Conservation (phyloP, 768 basidiomycete genomes). For the Termitomyces bulborhizus region DNA sequence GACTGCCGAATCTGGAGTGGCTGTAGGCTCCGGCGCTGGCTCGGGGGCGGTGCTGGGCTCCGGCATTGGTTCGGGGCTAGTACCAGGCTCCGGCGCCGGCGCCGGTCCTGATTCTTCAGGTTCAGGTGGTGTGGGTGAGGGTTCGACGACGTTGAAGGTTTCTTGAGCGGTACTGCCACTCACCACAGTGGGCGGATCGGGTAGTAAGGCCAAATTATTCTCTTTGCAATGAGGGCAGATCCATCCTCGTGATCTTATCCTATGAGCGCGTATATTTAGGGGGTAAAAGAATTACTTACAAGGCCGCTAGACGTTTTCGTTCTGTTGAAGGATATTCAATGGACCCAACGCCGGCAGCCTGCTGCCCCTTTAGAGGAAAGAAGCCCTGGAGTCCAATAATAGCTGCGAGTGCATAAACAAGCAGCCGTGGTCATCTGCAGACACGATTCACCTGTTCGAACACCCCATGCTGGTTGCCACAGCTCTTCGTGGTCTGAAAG, state of each 20-base stretch:
- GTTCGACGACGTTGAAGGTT: not conserved
- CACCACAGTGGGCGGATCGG: constrained; percentile 43
- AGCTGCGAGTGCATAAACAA: constrained; percentile 35
- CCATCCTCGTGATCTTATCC: constrained; percentile 74
- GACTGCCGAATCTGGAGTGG: not conserved
- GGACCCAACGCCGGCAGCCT: constrained; percentile 83
- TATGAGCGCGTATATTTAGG: constrained; percentile 3
- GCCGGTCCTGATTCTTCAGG: not conserved
- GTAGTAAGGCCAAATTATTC: constrained; percentile 63
- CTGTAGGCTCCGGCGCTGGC: not conserved
- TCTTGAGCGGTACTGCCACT: not conserved
- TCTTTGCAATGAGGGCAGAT: constrained; percentile 67
- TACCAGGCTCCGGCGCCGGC: not conserved
- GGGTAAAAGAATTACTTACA: constrained; percentile 41
- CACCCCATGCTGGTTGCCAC: constrained; percentile 99
- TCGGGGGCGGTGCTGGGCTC: not conserved
- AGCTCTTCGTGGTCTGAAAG: constrained; percentile 83
- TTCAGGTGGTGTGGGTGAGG: not conserved
- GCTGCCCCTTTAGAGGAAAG: constrained; percentile 84
- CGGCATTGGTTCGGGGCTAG: not conserved
- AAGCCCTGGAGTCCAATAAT: constrained; percentile 87
- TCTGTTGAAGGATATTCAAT: constrained; percentile 72
- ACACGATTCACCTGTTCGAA: constrained; percentile 71
- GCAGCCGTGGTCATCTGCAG: not conserved
- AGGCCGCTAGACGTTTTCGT: constrained; percentile 67